Percentiles rank a stretch among this genome's conserved stretches.
These are phyloP conservation scores for Akanthomyces muscarius DNA, from an alignment of 2,329 filamentous ascomycete genomes.

Conservation along the genomic window DNA sequence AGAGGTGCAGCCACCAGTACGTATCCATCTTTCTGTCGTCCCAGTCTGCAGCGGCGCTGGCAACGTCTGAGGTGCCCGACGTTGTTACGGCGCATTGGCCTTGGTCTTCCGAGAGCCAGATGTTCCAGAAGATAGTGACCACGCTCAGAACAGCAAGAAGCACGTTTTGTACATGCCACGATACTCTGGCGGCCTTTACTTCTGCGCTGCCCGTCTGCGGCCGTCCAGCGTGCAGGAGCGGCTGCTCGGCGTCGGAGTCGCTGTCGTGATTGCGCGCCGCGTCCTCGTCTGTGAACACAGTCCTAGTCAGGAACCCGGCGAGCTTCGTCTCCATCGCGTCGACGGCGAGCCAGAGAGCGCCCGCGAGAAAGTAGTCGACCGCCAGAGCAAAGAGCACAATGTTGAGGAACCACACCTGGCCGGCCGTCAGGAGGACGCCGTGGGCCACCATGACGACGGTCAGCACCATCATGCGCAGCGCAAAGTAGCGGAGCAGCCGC, in stretches of 20 bases:
- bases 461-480: constrained; percentile 34
- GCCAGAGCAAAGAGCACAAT: constrained; percentile 41
- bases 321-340: constrained; percentile 33
- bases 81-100: constrained; percentile 32
- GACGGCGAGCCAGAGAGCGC: constrained; percentile 38
- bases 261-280: neutral
- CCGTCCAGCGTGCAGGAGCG: constrained; percentile 26
- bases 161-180: constrained; percentile 40
- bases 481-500: constrained; percentile 37
- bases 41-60: neutral
- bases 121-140: constrained; percentile 44
- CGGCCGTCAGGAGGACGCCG: constrained; percentile 31
- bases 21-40: neutral
- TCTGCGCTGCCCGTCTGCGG: neutral
- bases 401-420: constrained; percentile 40
- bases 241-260: constrained; percentile 28
- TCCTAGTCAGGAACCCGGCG: constrained; percentile 23
- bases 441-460: constrained; percentile 31
- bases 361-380: constrained; percentile 42
- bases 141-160: constrained; percentile 31
- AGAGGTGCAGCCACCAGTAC: constrained; percentile 31
- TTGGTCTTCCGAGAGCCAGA: constrained; percentile 39
- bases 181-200: constrained; percentile 23
- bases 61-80: neutral
- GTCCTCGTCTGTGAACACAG: constrained; percentile 2